Conservation (phyloP, 1,284 basidiomycete species). For the Apiotrichum mycotoxinovorans region DNA sequence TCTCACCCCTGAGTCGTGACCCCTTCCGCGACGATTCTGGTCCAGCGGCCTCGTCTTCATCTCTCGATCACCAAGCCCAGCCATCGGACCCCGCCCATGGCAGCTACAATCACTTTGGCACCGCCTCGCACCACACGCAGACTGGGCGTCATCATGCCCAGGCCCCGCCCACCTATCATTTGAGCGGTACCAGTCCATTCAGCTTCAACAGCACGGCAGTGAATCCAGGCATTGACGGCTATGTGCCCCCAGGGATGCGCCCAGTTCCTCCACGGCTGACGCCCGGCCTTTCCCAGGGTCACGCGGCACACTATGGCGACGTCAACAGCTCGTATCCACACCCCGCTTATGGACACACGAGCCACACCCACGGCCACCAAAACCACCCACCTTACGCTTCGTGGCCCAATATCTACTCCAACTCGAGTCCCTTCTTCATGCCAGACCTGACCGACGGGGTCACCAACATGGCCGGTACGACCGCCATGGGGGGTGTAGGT, state of each 20-base stretch:
- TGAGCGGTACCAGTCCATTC: not conserved
- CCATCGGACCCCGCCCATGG: not conserved
- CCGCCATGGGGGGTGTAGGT: not conserved
- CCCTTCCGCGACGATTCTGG: not conserved
- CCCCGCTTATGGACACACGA: not conserved
- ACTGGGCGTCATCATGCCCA: not conserved
- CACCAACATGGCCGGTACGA: not conserved
- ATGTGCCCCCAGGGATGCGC: conserved; percentile 6
- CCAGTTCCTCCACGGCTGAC: conserved; percentile 1
- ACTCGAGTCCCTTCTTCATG: not conserved
- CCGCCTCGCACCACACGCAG: not conserved
- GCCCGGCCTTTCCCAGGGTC: not conserved
- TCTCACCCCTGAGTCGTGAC: not conserved
- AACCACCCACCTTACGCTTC: not conserved
- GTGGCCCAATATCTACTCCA: not conserved
- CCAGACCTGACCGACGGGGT: not conserved
- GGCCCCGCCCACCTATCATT: not conserved
- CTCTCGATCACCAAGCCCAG: not conserved
- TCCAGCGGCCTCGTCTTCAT: not conserved
- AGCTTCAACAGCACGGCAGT: not conserved
- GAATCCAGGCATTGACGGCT: conserved; percentile 7
- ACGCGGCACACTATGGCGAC: not conserved
- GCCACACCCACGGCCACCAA: not conserved
- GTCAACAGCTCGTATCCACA: not conserved
- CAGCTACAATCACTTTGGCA: not conserved